Evolutionary conservation across 192 early-diverging fungal species (phyloP), one percentile per base, ranked within the genome.

Genomic region (Mortierella hygrophila): DNA sequence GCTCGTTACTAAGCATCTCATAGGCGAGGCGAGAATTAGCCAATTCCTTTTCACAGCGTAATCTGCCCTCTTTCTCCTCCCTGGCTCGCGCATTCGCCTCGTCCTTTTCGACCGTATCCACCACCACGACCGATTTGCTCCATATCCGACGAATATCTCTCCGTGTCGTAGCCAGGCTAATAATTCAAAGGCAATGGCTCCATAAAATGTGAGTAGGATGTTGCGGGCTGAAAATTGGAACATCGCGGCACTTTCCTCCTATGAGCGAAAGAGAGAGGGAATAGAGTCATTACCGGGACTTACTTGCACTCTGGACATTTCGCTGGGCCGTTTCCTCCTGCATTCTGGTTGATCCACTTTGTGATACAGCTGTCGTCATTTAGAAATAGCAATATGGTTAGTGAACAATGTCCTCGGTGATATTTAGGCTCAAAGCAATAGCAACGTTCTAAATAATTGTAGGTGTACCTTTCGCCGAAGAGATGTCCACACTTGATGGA

Each of bases 221-320:
- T 38, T 42, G 8, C 38, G 18, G 4, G 16, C 0, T 15, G 2
- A 4, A 52, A 20, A 20, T 16, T 4, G 5, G 3, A 18, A 16
- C 5, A 4, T 6, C 13, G 49, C 49, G 49, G 16, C 49, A 52
- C 1, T 52, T 20, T 52, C 18, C 5, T 52, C 18, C 16, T 18
- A 6, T 20, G 49, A 21, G 6, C 49, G 16, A 52, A 15, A 6
- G 1, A 35, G 16, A 69, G 7, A 40, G 40, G 16, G 6, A 4
- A 37, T 8, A 29, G 16, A 20, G 70, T 54, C 26, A 68, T 38
- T 42, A 26, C 10, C 2, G 20, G 11, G 29, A 75, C 87, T 35
- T 83, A 88, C 87, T 88, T 88, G 88, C 88, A 88, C 57, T 88
- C 88, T n/a, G 88, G 88, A 71, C 88, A 88, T 68, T 85, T 85